Percentiles rank a stretch among this genome's conserved stretches.
phyloP scores from a whole-genome alignment of 2,329 filamentous ascomycete genomes.

The Trichothecium roseum region DNA sequence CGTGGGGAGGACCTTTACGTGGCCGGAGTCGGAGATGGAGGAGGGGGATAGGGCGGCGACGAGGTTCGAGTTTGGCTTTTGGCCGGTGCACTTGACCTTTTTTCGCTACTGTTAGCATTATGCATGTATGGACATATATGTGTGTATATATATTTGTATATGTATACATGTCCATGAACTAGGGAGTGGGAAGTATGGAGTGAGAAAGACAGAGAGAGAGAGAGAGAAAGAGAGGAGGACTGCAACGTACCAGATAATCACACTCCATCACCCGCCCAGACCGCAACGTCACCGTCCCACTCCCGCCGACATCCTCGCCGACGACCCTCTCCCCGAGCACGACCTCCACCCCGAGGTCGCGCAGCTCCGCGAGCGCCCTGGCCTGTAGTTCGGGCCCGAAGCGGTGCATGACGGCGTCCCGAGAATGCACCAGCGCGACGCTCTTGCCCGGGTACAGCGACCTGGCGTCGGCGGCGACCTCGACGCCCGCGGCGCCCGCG shows the following conservation, averaged over 20 bases:
- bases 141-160: too few species aligned
- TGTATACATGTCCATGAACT: too few species aligned
- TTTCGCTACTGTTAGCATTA: not conserved
- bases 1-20: constrained; percentile 43
- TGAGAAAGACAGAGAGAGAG: too few species aligned
- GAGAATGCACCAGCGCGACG: constrained; percentile 48
- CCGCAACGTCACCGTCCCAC: constrained; percentile 29
- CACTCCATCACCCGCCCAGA: constrained; percentile 34
- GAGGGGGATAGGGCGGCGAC: constrained; percentile 29
- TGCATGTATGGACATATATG: too few species aligned
- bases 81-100: constrained; percentile 50
- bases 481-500: constrained; percentile 39
- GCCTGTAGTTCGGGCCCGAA: constrained; percentile 34
- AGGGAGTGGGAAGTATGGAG: too few species aligned
- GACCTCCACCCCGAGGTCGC: constrained; percentile 35
- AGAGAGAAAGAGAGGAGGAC: constrained; percentile 1
- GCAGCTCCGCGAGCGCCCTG: constrained; percentile 28
- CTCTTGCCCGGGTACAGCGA: constrained; percentile 42
- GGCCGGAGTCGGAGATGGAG: constrained; percentile 33
- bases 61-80: constrained; percentile 43
- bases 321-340: constrained; percentile 39
- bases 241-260: constrained; percentile 35
- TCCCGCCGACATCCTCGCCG: constrained; percentile 18
- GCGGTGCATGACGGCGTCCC: constrained; percentile 34
- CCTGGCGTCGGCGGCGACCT: constrained; percentile 27